Base-by-base conservation (phyloP, 345 rosid genomes). In the Hypericum androsaemum region DNA sequence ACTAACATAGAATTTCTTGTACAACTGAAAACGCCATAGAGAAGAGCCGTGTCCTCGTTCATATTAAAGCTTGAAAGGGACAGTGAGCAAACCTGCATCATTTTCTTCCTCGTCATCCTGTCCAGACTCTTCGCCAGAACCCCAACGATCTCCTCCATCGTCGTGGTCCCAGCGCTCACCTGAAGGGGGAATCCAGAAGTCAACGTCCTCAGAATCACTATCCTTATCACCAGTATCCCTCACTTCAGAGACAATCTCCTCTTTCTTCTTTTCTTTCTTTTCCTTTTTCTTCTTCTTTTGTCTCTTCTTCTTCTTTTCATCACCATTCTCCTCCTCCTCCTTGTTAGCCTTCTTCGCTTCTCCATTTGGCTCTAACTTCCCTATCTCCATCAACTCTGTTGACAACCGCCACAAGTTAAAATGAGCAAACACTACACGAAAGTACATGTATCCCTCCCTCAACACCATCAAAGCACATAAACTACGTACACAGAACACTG, bases 81-180 rank as follows among this genome's bases (percentile, higher is more conserved):
- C 22, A 39, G 32, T 22, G 32, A 52, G 8, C 71, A 41, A 11
- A 76, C 86, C 96, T 74, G 71, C 58, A 60, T 12, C 63, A 36
- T 74, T 69, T 50, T 65, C 83, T 59, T 75, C 87, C 52, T 55
- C 67, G 41, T 36, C 56, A 47, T 69, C 80, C 46, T 52, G 62
- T 37, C 48, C 86, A 5, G 60, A 53, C 44, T 83, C 84, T 12
- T 71, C 75, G 57, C 59, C 86, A 7, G 89, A 86, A 67, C 78
- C 82, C 86, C 89, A 77, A 48, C 83, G 64, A 66, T 70, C 82
- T 47, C 74, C 75, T 58, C 80, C 80, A 12, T 77, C 79, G 13
- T 83, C 88, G 41, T 71, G 75, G 74, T 77, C 95, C 79, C 94
- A 82, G 2, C 95, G 84, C 3, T 80, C 82, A n/a, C 95, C 96